A percentile compares a stretch with the other conserved stretches of the same genome.
Conservation (phyloP, 176 grass and related monocot genomes). For the Raddia guianensis region DNA sequence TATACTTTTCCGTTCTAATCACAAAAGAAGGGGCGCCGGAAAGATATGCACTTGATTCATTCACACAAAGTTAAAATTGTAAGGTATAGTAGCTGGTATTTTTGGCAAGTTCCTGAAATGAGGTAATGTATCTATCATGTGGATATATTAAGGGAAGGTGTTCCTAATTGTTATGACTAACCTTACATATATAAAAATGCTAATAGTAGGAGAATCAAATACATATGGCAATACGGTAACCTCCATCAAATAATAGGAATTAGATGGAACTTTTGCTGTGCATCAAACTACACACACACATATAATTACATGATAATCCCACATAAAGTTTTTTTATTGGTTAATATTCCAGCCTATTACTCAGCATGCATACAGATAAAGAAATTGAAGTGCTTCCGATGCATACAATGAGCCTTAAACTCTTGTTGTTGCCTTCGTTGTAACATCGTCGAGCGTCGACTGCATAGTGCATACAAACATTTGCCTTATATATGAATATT, state of each 20-base stretch:
- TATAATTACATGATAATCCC: too few species aligned
- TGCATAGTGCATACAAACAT: not conserved
- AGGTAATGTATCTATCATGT: not conserved
- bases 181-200: not conserved
- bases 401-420: too few species aligned
- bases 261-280: too few species aligned
- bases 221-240: not conserved
- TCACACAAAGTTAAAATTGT: not conserved
- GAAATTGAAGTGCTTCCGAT: too few species aligned
- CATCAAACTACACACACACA: too few species aligned
- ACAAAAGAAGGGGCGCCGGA: not conserved
- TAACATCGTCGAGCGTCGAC: too few species aligned
- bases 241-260: not conserved
- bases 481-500: not conserved
- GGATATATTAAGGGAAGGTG: not conserved
- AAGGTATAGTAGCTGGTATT: not conserved
- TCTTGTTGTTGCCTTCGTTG: too few species aligned
- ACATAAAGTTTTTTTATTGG: too few species aligned
- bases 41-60: not conserved
- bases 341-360: too few species aligned
- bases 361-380: too few species aligned
- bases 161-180: not conserved
- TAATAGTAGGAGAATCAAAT: constrained; percentile 2
- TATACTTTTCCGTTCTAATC: too few species aligned
- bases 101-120: not conserved